These are phyloP conservation scores for Dionaea muscipula DNA, from an alignment of 179 eudicot species.

Conservation along the genomic window DNA sequence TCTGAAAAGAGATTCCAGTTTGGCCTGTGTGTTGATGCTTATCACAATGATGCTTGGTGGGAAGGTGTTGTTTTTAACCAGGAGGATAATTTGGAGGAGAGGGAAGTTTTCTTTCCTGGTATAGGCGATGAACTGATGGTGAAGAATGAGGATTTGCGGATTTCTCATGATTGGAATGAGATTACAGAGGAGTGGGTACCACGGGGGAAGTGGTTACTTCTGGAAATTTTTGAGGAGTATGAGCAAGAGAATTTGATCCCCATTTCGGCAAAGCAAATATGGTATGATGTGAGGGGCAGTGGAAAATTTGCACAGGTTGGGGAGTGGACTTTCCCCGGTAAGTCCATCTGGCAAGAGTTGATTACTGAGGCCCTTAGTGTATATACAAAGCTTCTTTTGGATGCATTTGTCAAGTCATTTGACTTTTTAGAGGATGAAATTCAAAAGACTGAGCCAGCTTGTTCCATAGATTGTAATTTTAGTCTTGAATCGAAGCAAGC, in stretches of 20 bases:
- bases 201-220: constrained; percentile 35
- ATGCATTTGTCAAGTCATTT: constrained; percentile 20
- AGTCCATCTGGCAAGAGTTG: constrained; percentile 38
- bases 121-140: constrained; percentile 31
- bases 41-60: constrained; percentile 45
- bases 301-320: constrained; percentile 23
- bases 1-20: constrained; percentile 14
- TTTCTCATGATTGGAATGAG: constrained; percentile 46
- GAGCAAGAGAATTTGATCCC: constrained; percentile 26
- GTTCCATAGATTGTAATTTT: constrained; percentile 9
- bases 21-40: constrained; percentile 38
- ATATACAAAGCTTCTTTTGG: constrained; percentile 24
- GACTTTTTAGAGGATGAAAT: constrained; percentile 15
- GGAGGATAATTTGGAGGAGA: constrained; percentile 24
- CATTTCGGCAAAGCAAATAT: constrained; percentile 61
- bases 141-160: constrained; percentile 22
- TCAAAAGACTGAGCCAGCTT: constrained; percentile 13
- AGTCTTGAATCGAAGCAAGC: constrained; percentile 13
- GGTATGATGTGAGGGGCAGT: constrained; percentile 61
- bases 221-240: constrained; percentile 24
- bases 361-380: constrained; percentile 30
- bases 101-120: constrained; percentile 40
- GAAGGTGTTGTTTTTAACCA: constrained; percentile 42
- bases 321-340: constrained; percentile 48
- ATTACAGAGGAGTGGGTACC: constrained; percentile 32